Evolutionary conservation across 169 alveolate species (phyloP), one percentile per base, ranked within the genome.

Genomic region (Gregarina niphandrodes): DNA sequence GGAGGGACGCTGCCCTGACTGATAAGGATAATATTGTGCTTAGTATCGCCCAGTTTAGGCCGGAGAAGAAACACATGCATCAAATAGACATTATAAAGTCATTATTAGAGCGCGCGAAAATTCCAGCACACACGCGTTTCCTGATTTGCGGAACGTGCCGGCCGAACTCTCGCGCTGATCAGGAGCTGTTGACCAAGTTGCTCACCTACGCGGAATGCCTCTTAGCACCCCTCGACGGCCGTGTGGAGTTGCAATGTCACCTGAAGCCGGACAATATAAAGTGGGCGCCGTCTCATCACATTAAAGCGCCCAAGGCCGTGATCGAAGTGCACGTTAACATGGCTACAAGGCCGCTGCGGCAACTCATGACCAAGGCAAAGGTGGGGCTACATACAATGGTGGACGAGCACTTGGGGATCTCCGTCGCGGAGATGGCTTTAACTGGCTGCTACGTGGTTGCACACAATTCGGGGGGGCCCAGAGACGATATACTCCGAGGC

Each of bases 401-500:
- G 42, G 56, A 57, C 41, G 92, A 80, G 34, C 92, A 80, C 49
- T 80, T 80, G 46, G 92, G 92, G 12, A 80, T 80, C 28, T 53
- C 80, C 2, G 67, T 80, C 0, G 79, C 74, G 9, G 92, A 80
- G 66, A 61, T 80, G 66, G 59, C 72, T 67, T 80, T 81, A 4
- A 70, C 80, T 7, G 91, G 91, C 6, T 44, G 71, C 5, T 48
- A 74, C 11, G 62, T 75, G 3, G 52, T 80, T n/a, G 82, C 91
- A 6, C 87, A 80, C 66, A 70, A 71, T 37, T 72, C 85, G 2
- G 91, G 82, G 5, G 91, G 91, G 22, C 87, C 91, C 1, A 50
- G 51, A 24, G 45, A 45, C 24, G 91, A 80, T 57, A 80, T 78
- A 20, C 61, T 80, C 36, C n/a, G n/a, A n/a, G n/a, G n/a, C n/a